phyloP scores from a whole-genome alignment of 2,329 filamentous ascomycete genomes.

The Aspergillus cejpii region DNA sequence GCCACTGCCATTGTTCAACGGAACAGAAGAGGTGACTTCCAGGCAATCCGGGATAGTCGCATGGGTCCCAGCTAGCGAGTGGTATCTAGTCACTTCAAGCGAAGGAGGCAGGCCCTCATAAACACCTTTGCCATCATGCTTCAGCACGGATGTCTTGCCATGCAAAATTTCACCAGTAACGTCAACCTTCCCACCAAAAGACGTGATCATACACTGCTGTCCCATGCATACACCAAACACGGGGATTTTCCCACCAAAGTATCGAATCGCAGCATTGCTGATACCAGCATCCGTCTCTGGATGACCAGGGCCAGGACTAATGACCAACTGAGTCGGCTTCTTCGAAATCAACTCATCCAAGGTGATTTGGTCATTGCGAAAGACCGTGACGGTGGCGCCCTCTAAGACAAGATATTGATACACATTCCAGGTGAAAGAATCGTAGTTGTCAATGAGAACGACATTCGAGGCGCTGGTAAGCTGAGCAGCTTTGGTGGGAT shows the following conservation, averaged over 20 bases:
- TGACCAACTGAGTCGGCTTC: constrained; percentile 85
- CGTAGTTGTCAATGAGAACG: constrained; percentile 96
- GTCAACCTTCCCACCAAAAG: constrained; percentile 84
- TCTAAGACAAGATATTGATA: constrained; percentile 98
- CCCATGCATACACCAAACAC: constrained; percentile 99
- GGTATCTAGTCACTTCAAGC: constrained; percentile 87
- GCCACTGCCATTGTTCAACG: constrained; percentile 59
- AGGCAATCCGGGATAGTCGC: constrained; percentile 77
- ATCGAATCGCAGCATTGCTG: constrained; percentile 80
- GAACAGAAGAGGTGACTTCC: constrained; percentile 86
- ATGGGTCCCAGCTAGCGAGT: constrained; percentile 89
- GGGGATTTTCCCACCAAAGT: constrained; percentile 92
- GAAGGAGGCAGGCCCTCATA: constrained; percentile 74
- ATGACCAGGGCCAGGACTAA: constrained; percentile 93
- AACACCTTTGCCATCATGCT: constrained; percentile 86
- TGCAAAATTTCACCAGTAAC: constrained; percentile 95
- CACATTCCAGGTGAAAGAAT: constrained; percentile 99
- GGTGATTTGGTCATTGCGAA: constrained; percentile 85
- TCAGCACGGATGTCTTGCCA: constrained; percentile 87
- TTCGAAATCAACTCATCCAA: constrained; percentile 74
- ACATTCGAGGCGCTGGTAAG: constrained; percentile 80
- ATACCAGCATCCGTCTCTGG: constrained; percentile 86
- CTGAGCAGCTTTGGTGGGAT: constrained; percentile 66
- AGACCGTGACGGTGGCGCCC: constrained; percentile 82
- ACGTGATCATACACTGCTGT: constrained; percentile 94